phyloP scores from a whole-genome alignment of 192 early-diverging fungal species.

The Rhizoclosmatium globosum region DNA sequence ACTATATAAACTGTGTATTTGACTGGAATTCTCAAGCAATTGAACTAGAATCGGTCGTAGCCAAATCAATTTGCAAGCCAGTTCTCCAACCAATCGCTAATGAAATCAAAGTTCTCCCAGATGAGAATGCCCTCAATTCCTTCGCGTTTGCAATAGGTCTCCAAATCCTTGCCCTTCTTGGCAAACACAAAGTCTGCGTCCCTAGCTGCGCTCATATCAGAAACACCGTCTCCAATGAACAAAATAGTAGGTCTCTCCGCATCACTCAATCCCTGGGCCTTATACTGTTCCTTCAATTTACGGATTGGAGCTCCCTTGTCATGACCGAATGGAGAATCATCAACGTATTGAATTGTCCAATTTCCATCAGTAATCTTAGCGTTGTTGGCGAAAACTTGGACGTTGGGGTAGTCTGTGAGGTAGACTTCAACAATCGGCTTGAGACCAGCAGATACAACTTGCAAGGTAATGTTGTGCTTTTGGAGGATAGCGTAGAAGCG shows the following conservation, averaged over 20 bases:
- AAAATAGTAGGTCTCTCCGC: conserved; percentile 56
- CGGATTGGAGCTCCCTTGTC: conserved; percentile 47
- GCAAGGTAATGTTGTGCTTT: conserved; percentile 63
- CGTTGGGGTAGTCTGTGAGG: conserved; percentile 48
- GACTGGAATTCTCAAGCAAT: no score
- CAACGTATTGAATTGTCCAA: conserved; percentile 72
- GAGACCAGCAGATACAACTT: conserved; percentile 67
- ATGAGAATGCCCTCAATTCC: conserved; percentile 55
- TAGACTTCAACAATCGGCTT: conserved; percentile 59
- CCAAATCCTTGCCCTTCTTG: conserved; percentile 72
- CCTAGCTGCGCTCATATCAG: conserved; percentile 78
- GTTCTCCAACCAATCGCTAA: conserved; percentile 45
- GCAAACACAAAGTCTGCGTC: conserved; percentile 81
- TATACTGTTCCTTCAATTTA: conserved; percentile 16
- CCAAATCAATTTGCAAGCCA: background rate
- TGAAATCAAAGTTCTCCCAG: conserved; percentile 64
- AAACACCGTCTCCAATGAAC: conserved; percentile 83
- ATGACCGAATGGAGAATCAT: conserved; percentile 57
- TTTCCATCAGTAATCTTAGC: conserved; percentile 45
- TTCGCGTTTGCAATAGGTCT: conserved; percentile 70
- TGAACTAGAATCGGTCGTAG: no score
- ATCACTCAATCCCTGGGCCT: conserved; percentile 2
- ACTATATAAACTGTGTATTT: no score
- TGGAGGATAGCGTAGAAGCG: conserved; percentile 61
- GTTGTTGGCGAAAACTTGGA: conserved; percentile 71